Evolutionary conservation across 75 land plant genomes (phyloP).

Genomic region (Pinus taeda): DNA sequence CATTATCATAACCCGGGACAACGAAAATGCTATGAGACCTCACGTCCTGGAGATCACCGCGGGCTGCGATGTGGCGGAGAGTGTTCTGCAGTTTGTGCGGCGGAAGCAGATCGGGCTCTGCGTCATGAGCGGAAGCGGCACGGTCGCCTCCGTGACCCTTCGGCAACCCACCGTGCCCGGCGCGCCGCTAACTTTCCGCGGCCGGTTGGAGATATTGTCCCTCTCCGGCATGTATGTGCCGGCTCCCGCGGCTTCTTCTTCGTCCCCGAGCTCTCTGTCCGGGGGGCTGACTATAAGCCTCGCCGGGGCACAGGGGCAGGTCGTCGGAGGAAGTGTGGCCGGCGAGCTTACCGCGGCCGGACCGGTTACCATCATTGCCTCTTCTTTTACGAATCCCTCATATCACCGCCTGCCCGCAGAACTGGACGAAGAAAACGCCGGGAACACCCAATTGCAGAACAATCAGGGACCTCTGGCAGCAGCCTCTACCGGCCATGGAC

Average conservation of each 20-base stretch:
- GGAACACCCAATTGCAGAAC: neutral
- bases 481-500: neutral
- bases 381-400: conserved; percentile 67
- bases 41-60: conserved; percentile 79
- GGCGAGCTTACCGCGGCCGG: conserved; percentile 68
- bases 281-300: conserved; percentile 66
- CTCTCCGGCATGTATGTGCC: conserved; percentile 40
- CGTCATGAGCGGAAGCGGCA: conserved; percentile 71
- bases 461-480: neutral
- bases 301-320: conserved; percentile 87
- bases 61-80: conserved; percentile 59
- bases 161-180: conserved; percentile 65
- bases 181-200: conserved; percentile 80
- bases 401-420: conserved; percentile 67
- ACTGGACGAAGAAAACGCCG: conserved; percentile 25
- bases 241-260: conserved; percentile 17
- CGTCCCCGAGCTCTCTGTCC: conserved; percentile 1
- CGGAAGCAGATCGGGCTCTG: conserved; percentile 66
- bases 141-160: conserved; percentile 82
- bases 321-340: conserved; percentile 73
- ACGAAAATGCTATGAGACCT: conserved; percentile 74
- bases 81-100: conserved; percentile 39
- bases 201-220: conserved; percentile 86
- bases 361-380: conserved; percentile 67
- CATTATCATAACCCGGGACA: conserved; percentile 67